These are phyloP conservation scores for Apiosordaria backusii DNA, from an alignment of 495 filamentous ascomycete species.

Conservation along the genomic window DNA sequence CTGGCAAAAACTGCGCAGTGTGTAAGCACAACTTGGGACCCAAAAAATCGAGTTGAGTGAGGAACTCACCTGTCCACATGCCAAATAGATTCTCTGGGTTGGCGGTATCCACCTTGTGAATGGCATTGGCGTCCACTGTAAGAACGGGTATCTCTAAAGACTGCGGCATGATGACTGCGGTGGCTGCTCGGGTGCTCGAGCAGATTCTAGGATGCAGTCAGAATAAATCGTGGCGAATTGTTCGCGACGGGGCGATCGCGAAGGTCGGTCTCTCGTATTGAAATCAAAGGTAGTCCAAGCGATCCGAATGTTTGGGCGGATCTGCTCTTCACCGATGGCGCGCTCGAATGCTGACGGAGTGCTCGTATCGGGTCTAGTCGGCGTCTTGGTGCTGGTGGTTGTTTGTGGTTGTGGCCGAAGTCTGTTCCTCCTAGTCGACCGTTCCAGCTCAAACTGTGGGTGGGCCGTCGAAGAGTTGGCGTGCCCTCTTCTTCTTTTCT, in stretches of 20 bases:
- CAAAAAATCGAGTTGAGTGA: constrained; percentile 15
- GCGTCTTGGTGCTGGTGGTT: background rate
- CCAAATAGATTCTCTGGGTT: constrained; percentile 92
- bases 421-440: background rate
- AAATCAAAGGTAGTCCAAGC: constrained; percentile 12
- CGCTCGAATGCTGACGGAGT: constrained; percentile 1
- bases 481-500: background rate
- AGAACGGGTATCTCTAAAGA: constrained; percentile 53
- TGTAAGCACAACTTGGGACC: constrained; percentile 11
- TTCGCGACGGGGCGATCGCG: constrained; percentile 25
- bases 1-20: constrained; percentile 80
- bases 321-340: constrained; percentile 35
- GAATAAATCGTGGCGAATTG: constrained; percentile 17
- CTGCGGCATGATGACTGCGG: constrained; percentile 33
- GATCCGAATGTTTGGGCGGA: constrained; percentile 21
- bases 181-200: constrained; percentile 34
- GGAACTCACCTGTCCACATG: constrained; percentile 91
- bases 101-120: constrained; percentile 89
- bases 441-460: constrained; percentile 1
- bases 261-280: constrained; percentile 14
- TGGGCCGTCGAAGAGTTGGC: background rate
- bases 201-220: constrained; percentile 21
- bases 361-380: background rate
- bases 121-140: constrained; percentile 78
- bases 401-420: background rate